Conservation (phyloP, 371 early-diverging fungal genomes). For the Entomophthora muscae region DNA sequence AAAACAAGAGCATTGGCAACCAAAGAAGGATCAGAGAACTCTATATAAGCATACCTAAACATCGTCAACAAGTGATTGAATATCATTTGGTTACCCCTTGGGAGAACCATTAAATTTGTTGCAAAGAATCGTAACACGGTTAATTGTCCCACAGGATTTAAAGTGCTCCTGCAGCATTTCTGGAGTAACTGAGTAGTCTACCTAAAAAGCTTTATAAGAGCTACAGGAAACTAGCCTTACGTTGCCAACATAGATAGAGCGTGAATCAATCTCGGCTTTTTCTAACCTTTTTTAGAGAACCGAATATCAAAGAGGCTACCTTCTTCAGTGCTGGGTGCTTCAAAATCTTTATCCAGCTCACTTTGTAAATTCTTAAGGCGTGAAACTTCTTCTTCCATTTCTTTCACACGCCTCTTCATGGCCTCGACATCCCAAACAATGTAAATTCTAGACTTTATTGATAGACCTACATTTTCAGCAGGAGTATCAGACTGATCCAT, state of each 20-base stretch:
- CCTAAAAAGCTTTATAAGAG: conserved; percentile 19
- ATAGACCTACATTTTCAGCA: not conserved
- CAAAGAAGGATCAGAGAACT: conserved; percentile 74
- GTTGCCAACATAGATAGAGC: conserved; percentile 91
- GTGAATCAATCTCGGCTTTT: conserved; percentile 70
- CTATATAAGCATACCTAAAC: conserved; percentile 76
- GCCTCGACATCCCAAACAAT: not conserved
- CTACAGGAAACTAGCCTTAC: conserved; percentile 22
- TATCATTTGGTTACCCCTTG: conserved; percentile 82
- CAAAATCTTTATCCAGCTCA: not conserved
- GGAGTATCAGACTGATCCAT: not conserved
- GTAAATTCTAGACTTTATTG: not conserved
- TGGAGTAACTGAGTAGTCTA: conserved; percentile 88
- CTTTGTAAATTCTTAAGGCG: not conserved
- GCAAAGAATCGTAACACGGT: conserved; percentile 87
- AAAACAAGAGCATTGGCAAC: conserved; percentile 77
- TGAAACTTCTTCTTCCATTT: not conserved
- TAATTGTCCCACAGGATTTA: conserved; percentile 90
- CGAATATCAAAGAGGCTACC: not conserved
- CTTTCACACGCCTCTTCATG: not conserved
- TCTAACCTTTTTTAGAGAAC: conserved; percentile 14
- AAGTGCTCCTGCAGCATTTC: conserved; percentile 94
- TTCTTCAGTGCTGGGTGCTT: not conserved
- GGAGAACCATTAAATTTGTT: conserved; percentile 93
- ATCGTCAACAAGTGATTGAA: conserved; percentile 3